Evolutionary conservation across 1,139 yeast species (phyloP).

Genomic region (Citeromyces hawaiiensis): DNA sequence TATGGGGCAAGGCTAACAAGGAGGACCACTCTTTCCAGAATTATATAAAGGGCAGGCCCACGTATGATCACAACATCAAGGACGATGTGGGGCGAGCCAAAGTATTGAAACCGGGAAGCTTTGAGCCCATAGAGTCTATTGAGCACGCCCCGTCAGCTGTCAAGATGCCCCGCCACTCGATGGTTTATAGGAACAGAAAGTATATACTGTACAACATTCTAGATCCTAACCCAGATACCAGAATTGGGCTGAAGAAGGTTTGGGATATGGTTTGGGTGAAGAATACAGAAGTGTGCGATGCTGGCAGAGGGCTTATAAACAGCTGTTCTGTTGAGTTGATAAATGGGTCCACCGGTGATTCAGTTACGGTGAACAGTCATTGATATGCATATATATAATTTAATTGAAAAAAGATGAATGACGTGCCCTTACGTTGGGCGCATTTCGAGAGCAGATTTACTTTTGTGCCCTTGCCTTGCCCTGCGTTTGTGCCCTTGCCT

Average conservation of each 20-base stretch:
- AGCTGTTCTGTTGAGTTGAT: conserved; percentile 1
- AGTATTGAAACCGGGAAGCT: conserved; percentile 15
- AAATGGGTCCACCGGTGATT: not conserved
- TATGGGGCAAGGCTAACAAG: conserved; percentile 33
- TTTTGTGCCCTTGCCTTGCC: no score
- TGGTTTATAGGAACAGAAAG: conserved; percentile 27
- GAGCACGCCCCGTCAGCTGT: conserved; percentile 3
- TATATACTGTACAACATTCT: conserved; percentile 41
- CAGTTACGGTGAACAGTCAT: not conserved
- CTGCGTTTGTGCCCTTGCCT: no score
- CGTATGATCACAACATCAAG: conserved; percentile 13
- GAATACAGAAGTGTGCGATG: conserved; percentile 18
- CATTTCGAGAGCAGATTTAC: no score
- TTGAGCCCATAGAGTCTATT: conserved; percentile 17
- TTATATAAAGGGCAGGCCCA: conserved; percentile 18
- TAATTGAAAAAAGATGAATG: no score
- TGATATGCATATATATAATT: not conserved
- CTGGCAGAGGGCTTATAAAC: conserved; percentile 17
- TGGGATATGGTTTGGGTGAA: conserved; percentile 22
- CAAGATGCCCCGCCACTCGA: conserved; percentile 10
- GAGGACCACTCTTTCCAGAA: conserved; percentile 19
- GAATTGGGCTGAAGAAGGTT: conserved; percentile 22
- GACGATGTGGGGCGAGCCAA: conserved; percentile 10
- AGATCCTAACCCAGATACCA: conserved; percentile 36
- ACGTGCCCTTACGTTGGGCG: no score